Base-by-base conservation (phyloP, 1,139 yeast species). In the Taphrina betulina region DNA sequence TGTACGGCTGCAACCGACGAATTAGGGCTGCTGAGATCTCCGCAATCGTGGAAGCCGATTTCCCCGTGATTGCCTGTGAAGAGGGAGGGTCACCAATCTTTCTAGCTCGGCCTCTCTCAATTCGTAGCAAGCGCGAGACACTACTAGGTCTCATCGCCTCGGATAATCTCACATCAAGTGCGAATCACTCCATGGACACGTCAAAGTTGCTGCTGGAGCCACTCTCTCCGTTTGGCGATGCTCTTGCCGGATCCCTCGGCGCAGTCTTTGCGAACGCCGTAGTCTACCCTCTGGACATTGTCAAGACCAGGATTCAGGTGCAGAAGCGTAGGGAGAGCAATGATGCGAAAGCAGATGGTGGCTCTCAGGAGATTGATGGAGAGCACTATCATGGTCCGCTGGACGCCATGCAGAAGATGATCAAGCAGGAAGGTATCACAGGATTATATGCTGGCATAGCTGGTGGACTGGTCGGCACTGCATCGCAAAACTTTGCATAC, bases 271-370 rank as follows among this genome's bases (percentile, higher is more conserved):
- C 95, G 42, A 87, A 85, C 68, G 75, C 88, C n/a, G 74, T 82
- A 5, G 86, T 92, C 1, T 96, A 92, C 69, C 98, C 98, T 1
- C 72, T 92, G 29, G 98, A 92, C 67, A 75, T 90, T 37, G 75
- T 89, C 61, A 92, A 92, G 69, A 77, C 92, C 4, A 72, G 95
- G 62, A 73, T 90, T 31, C 98, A 92, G 55, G 72, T 71, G n/a
- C 75, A 41, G 45, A 46, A 40, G 22, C 34, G 51, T 16, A 42
- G 33, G 14, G 35, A 28, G 26, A 26, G 35, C 33, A 22, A 35
- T 5, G 57, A 38, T 12, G 35, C 28, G 8, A n/a, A 14, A 71
- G 62, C 37, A 55, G 59, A 58, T 52, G 46, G 55, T n/a, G 41
- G 35, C 12, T 34, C 53, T n/a, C n/a, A 31, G 55, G 37, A 57